phyloP scores from a whole-genome alignment of 257 asterid genomes.

The Solanum dulcamara region DNA sequence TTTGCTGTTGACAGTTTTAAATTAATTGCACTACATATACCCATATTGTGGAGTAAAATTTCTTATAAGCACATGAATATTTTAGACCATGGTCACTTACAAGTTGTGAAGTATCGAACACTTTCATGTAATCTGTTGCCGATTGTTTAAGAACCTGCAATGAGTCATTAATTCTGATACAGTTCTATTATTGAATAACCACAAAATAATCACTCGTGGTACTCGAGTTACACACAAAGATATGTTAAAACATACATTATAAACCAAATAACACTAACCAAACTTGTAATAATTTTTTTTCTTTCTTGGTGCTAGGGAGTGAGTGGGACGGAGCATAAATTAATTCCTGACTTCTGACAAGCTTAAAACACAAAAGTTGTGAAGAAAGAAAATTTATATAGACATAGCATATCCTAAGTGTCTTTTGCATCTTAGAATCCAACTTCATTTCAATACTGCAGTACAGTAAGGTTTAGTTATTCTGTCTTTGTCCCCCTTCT shows the following conservation, averaged over 20 bases:
- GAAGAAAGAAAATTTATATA: neutral
- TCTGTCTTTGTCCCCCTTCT: neutral
- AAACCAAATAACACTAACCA: neutral
- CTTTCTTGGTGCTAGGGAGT: neutral
- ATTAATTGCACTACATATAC: neutral
- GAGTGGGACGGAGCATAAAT: neutral
- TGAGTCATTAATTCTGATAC: conserved; percentile 1
- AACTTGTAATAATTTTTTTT: neutral
- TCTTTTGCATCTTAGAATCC: neutral
- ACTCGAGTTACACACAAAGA: neutral
- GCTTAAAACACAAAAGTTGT: neutral
- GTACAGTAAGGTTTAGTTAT: neutral
- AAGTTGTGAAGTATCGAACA: conserved; percentile 51
- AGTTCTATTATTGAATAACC: neutral
- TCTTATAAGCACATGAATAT: neutral
- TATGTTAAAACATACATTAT: neutral
- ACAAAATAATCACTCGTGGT: neutral
- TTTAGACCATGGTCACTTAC: conserved; percentile 37
- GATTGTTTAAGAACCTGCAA: conserved; percentile 82
- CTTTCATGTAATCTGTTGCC: conserved; percentile 57
- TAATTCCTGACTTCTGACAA: neutral
- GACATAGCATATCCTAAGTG: neutral
- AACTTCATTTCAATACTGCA: neutral
- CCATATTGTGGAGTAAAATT: neutral
- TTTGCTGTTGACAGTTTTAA: neutral